Percentiles rank a stretch among this genome's conserved stretches.
phyloP scores from a whole-genome alignment of 805 yeast genomes.

The Pichia exigua region DNA sequence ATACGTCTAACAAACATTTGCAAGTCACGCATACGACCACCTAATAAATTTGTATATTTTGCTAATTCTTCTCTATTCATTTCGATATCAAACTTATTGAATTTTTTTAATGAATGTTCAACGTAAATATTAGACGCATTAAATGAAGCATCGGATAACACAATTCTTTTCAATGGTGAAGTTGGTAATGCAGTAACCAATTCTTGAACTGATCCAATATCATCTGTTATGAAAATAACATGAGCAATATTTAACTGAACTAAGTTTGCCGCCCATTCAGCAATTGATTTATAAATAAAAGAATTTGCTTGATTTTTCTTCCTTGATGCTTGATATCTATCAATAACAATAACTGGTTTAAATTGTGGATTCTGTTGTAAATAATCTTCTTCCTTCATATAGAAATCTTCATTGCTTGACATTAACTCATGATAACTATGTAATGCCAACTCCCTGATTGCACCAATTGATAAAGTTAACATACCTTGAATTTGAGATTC shows the following conservation, averaged over 20 bases:
- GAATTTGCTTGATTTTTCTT: conserved; percentile 51
- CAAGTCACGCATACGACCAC: conserved; percentile 91
- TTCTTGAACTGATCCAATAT: conserved; percentile 64
- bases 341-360: conserved; percentile 80
- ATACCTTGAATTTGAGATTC: conserved; percentile 79
- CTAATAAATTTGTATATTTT: conserved; percentile 61
- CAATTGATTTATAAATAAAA: conserved; percentile 62
- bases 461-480: conserved; percentile 61
- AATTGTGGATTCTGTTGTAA: conserved; percentile 78
- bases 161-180: conserved; percentile 70
- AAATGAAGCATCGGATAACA: conserved; percentile 74
- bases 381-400: conserved; percentile 65
- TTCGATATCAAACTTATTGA: conserved; percentile 18
- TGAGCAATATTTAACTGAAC: conserved; percentile 78
- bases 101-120: conserved; percentile 37
- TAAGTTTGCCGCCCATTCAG: conserved; percentile 84
- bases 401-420: conserved; percentile 17
- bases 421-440: conserved; percentile 32
- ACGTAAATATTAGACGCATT: conserved; percentile 67
- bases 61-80: conserved; percentile 34
- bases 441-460: conserved; percentile 60
- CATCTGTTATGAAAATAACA: conserved; percentile 82
- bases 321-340: conserved; percentile 52
- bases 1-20: conserved; percentile 86
- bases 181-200: conserved; percentile 73